These are phyloP conservation scores for Hyphopichia homilentoma DNA, from an alignment of 805 yeast genomes.

Conservation along the genomic window DNA sequence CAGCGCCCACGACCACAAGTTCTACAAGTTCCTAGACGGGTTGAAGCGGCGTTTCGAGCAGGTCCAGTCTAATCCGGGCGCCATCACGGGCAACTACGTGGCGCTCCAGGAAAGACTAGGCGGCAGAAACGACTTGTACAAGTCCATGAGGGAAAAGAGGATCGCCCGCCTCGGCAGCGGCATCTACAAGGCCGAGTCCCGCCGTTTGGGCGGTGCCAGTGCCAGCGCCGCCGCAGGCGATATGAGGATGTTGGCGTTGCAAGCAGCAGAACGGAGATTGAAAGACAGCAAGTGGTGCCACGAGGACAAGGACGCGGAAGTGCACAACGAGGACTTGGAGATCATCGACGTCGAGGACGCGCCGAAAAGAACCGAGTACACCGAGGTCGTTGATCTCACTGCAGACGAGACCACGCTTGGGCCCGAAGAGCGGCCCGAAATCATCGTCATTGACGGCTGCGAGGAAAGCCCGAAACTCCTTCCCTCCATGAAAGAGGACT, in stretches of 20 bases:
- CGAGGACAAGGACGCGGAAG: constrained; percentile 27
- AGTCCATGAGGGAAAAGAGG: constrained; percentile 34
- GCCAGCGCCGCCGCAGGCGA: constrained; percentile 10
- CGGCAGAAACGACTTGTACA: too few relatives aligned
- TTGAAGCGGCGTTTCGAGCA: constrained; percentile 49
- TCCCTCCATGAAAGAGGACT: constrained; percentile 14
- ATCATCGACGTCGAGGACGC: constrained; percentile 22
- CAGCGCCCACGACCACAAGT: constrained; percentile 78
- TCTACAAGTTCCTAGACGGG: constrained; percentile 63
- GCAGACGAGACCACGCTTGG: constrained; percentile 6
- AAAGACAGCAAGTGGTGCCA: constrained; percentile 51
- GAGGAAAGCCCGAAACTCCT: constrained; percentile 7
- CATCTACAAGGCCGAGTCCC: constrained; percentile 38
- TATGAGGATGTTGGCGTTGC: constrained; percentile 33
- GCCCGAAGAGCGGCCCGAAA: constrained; percentile 6
- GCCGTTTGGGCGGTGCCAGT: constrained; percentile 23
- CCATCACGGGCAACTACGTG: constrained; percentile 37
- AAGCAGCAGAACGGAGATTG: constrained; percentile 62
- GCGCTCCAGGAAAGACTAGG: constrained; percentile 43
- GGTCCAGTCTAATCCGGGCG: constrained; percentile 31
- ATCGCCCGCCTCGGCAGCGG: constrained; percentile 36
- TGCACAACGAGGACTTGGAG: constrained; percentile 44
- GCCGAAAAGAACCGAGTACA: constrained; percentile 3
- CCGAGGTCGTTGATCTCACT: constrained; percentile 13
- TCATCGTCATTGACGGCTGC: constrained; percentile 22